These are phyloP conservation scores for Tetracladium setigerum DNA, from an alignment of 495 filamentous ascomycete species.

Conservation along the genomic window DNA sequence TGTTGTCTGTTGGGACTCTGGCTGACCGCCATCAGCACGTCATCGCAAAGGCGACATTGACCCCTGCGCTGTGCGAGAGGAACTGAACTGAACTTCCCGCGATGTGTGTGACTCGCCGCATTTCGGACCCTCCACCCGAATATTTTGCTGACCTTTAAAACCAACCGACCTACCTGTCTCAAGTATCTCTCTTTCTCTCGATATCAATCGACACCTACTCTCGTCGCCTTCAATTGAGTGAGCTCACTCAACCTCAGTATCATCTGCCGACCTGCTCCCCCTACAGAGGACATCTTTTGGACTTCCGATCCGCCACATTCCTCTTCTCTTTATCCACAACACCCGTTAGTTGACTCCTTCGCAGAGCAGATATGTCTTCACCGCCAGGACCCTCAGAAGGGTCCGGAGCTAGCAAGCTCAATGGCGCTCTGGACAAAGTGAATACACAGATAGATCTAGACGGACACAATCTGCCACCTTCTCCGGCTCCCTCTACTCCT, in stretches of 20 bases:
- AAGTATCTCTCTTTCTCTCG: too few relatives aligned
- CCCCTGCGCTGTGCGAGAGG: too few relatives aligned
- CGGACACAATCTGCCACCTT: slow-evolving; percentile 86
- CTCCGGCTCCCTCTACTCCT: slow-evolving; percentile 88
- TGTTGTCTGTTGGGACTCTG: too few relatives aligned
- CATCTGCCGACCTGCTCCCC: background rate
- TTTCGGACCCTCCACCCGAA: too few relatives aligned
- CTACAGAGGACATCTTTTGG: background rate
- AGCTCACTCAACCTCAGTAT: slow-evolving; percentile 16
- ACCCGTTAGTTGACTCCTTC: slow-evolving; percentile 2
- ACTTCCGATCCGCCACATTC: background rate
- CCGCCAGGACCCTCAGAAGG: slow-evolving; percentile 24
- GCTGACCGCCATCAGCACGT: too few relatives aligned
- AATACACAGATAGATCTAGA: slow-evolving; percentile 73
- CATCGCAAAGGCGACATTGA: too few relatives aligned
- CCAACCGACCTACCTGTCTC: too few relatives aligned
- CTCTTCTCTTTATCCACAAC: slow-evolving; percentile 2
- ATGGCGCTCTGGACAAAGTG: slow-evolving; percentile 50
- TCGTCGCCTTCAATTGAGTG: slow-evolving; percentile 1
- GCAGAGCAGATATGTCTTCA: slow-evolving; percentile 29
- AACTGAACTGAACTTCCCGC: too few relatives aligned
- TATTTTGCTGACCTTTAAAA: too few relatives aligned
- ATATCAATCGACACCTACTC: too few relatives aligned
- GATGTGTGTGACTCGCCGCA: too few relatives aligned
- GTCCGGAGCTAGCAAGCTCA: slow-evolving; percentile 14